Conservation (phyloP, 805 yeast species). For the Blastobotrys muscicola region DNA sequence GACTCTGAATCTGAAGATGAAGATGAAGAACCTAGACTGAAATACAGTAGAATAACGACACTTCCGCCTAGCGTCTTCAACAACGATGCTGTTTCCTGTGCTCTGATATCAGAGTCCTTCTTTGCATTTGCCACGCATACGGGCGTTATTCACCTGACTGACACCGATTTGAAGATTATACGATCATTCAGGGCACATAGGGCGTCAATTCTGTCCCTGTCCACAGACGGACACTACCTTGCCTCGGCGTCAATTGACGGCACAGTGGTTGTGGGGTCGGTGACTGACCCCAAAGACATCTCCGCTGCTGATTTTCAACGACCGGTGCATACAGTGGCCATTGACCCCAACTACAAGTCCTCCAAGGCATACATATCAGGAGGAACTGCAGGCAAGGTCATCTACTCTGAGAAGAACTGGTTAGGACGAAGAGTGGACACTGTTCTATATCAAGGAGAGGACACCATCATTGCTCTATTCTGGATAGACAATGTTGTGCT, state of each 20-base stretch:
- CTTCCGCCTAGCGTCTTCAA: conserved; percentile 64
- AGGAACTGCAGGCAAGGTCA: conserved; percentile 79
- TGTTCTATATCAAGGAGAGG: conserved; percentile 44
- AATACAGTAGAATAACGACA: conserved; percentile 59
- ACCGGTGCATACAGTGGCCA: conserved; percentile 79
- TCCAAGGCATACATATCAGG: conserved; percentile 71
- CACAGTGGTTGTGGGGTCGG: conserved; percentile 71
- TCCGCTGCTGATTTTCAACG: conserved; percentile 73
- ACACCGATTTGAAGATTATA: conserved; percentile 47
- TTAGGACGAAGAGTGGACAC: conserved; percentile 71
- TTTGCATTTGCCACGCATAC: conserved; percentile 85
- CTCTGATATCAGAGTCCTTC: conserved; percentile 47
- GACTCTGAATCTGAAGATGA: conserved; percentile 23
- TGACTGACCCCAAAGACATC: conserved; percentile 51
- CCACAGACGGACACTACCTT: conserved; percentile 62
- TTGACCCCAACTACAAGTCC: conserved; percentile 58
- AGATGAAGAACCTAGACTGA: conserved; percentile 38
- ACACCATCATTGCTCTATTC: conserved; percentile 62
- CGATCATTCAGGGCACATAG: conserved; percentile 77
- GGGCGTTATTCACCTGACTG: conserved; percentile 65
- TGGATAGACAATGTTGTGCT: conserved; percentile 56
- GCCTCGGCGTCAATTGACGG: conserved; percentile 95
- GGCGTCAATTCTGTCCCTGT: conserved; percentile 68
- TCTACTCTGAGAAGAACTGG: conserved; percentile 75
- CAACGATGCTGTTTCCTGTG: conserved; percentile 70